A percentile compares a stretch with the other conserved stretches of the same genome.
Conservation (phyloP, 176 grass and related monocot genomes). For the Musa itinerans region DNA sequence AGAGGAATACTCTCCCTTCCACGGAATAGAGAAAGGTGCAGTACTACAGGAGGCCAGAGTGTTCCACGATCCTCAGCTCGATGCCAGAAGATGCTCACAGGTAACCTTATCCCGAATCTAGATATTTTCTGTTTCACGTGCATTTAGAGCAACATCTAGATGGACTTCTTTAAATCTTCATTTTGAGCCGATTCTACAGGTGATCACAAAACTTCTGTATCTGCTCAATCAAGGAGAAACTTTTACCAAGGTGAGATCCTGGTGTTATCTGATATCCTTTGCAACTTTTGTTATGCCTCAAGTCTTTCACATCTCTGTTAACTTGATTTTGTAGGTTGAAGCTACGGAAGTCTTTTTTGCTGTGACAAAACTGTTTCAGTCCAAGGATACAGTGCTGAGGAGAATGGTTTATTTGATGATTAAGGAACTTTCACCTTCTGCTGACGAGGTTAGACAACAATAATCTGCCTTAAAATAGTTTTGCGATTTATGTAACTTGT, state of each 20-base stretch:
- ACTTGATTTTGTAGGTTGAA: slow-evolving; percentile 52
- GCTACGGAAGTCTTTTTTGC: slow-evolving; percentile 94
- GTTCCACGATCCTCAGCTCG: slow-evolving; percentile 93
- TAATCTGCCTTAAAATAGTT: not conserved
- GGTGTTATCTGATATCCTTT: slow-evolving; percentile 2
- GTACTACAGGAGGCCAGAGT: slow-evolving; percentile 92
- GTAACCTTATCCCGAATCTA: slow-evolving; percentile 14
- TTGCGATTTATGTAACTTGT: not conserved
- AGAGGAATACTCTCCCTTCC: slow-evolving; percentile 93
- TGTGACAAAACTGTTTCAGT: slow-evolving; percentile 93
- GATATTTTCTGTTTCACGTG: not conserved
- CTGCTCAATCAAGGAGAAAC: slow-evolving; percentile 98
- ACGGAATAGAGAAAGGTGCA: slow-evolving; percentile 96
- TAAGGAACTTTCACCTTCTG: slow-evolving; percentile 91
- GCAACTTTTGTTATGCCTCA: not conserved
- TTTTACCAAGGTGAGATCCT: slow-evolving; percentile 68
- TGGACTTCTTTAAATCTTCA: not conserved
- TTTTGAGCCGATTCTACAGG: slow-evolving; percentile 30
- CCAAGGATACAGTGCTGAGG: slow-evolving; percentile 90
- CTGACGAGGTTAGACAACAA: slow-evolving; percentile 55
- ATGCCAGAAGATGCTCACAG: slow-evolving; percentile 90
- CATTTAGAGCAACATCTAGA: not conserved
- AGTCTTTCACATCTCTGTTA: not conserved
- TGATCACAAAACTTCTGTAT: slow-evolving; percentile 97
- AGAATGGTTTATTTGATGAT: slow-evolving; percentile 99